Evolutionary conservation across 768 basidiomycete species (phyloP).

Genomic region (Amanita pseudoporphyria): DNA sequence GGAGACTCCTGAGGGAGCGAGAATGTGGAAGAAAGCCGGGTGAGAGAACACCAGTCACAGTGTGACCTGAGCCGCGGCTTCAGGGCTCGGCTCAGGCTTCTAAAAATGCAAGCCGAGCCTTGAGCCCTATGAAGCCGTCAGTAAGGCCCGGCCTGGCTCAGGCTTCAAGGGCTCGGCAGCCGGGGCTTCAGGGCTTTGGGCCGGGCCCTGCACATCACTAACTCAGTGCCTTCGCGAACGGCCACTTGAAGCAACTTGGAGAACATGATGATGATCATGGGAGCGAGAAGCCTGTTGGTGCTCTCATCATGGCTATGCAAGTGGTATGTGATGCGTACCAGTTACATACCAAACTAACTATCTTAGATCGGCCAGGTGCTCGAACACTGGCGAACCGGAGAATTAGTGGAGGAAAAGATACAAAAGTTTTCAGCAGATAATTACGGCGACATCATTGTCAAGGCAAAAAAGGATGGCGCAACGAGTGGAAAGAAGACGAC

Average conservation of each 20-base stretch:
- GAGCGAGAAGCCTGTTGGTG: neutral
- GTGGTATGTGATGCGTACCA: neutral
- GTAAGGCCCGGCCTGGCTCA: too few species aligned
- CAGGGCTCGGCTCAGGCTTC: too few species aligned
- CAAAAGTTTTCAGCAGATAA: neutral
- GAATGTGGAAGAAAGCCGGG: too few species aligned
- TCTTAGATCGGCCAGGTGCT: neutral
- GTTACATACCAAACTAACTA: neutral
- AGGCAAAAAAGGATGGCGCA: neutral
- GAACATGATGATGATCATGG: neutral
- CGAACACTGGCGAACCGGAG: neutral
- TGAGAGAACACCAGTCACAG: too few species aligned
- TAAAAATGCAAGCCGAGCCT: too few species aligned
- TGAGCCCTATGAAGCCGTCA: too few species aligned
- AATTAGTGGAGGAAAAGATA: neutral
- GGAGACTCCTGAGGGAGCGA: too few species aligned
- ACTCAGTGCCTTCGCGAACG: neutral
- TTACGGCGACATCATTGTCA: neutral
- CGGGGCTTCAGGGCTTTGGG: too few species aligned
- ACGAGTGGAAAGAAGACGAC: neutral
- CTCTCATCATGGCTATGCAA: neutral
- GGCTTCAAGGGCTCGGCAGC: too few species aligned
- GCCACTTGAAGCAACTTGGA: neutral
- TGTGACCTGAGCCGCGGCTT: too few species aligned
- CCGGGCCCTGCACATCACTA: too few species aligned